Base-by-base conservation (phyloP, 2,329 filamentous ascomycete species). In the Aspergillus ochraceus region DNA sequence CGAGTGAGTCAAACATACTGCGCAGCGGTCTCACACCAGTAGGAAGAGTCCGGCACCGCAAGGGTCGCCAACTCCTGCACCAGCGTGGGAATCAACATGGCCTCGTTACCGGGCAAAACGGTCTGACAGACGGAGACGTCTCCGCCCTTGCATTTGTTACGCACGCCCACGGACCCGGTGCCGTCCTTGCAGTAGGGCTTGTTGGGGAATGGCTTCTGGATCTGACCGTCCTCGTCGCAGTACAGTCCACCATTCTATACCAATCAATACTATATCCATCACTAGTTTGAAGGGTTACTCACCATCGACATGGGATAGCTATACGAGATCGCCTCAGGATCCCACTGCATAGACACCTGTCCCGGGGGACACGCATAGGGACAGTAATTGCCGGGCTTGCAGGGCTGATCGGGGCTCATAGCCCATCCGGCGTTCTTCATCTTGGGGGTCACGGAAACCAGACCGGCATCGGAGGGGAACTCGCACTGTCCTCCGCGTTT, bases 41-140 rank as follows among this genome's bases (percentile, higher is more conserved):
- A 93, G 58, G 77, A 82, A 19, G 82, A 77, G 58, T 82, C 88
- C 9, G 90, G 90, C 39, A 93, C 89, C 53, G 90, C 89, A 57
- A 94, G 79, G 30, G 82, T 83, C n/a, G 81, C 79, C 24, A 70
- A 74, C 62, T 80, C 77, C 22, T 80, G 70, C 51, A 92, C 87
- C 63, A 87, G 75, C n/a, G 89, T 93, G 17, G 90, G 89, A 68
- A 92, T 92, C 66, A 92, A 80, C 90, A 93, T 93, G 61, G 88
- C 88, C 78, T 93, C 90, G 68, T 91, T 89, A 53, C 90, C 90
- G 19, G 90, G 90, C 61, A 92, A 77, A 14, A 92, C 88, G 4
- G 90, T 93, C 76, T 93, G 90, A 76, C 90, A 93, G 76, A 90
- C 91, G 2, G 90, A 86, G 57, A 92, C 83, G 14, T 82, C 70